Evolutionary conservation across 2,329 filamentous ascomycete species (phyloP).

Genomic region (Hypoxylon sp.): DNA sequence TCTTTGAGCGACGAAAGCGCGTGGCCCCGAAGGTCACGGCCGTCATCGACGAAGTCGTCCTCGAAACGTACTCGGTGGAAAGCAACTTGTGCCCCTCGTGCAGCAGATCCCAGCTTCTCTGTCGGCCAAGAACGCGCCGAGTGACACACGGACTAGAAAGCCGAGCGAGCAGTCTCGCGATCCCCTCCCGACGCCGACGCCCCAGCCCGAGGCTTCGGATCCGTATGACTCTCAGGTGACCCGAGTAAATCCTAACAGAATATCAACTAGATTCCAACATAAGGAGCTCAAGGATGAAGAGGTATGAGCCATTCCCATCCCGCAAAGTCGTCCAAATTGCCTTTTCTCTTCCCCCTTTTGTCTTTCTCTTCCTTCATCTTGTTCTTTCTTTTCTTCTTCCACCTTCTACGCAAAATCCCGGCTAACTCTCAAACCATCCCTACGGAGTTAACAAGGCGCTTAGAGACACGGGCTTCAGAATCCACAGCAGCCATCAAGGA

Average conservation of each 20-base stretch:
- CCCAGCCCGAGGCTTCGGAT: neutral
- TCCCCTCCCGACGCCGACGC: too few relatives aligned
- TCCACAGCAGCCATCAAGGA: too few relatives aligned
- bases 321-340: too few relatives aligned
- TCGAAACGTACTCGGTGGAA: conserved; percentile 5
- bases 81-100: neutral
- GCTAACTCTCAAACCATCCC: neutral
- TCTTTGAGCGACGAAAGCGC: neutral
- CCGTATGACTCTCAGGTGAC: neutral
- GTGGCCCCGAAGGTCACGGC: neutral
- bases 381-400: too few relatives aligned
- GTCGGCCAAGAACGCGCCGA: neutral
- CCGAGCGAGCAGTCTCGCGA: too few relatives aligned
- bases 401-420: too few relatives aligned
- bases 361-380: too few relatives aligned
- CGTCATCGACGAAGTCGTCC: neutral
- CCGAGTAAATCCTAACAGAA: neutral
- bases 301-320: neutral
- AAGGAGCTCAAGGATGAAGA: neutral
- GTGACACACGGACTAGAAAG: too few relatives aligned
- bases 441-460: neutral
- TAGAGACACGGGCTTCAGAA: neutral
- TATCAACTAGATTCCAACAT: neutral
- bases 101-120: neutral
- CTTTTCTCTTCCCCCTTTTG: too few relatives aligned